Evolutionary conservation across 2,329 filamentous ascomycete species (phyloP).

Genomic region (Elsinoe ampelina): DNA sequence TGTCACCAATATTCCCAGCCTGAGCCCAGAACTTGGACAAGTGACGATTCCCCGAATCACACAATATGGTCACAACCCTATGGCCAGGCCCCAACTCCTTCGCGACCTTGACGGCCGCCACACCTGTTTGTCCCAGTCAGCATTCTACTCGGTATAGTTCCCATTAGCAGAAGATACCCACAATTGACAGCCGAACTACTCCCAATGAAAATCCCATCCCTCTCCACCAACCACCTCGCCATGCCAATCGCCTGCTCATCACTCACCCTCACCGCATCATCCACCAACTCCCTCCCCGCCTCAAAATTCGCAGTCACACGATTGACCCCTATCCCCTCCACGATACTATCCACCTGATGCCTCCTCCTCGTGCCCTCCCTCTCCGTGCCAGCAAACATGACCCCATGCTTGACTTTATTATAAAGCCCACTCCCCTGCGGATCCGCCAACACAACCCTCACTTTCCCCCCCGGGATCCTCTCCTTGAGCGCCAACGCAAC

Average conservation of each 20-base stretch:
- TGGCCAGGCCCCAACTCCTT: conserved; percentile 50
- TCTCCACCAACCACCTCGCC: conserved; percentile 94
- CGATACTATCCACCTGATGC: conserved; percentile 88
- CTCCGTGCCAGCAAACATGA: conserved; percentile 90
- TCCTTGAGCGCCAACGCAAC: conserved; percentile 78
- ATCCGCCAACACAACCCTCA: conserved; percentile 77
- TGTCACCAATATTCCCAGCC: conserved; percentile 54
- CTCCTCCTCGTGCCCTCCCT: conserved; percentile 80
- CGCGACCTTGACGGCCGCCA: conserved; percentile 63
- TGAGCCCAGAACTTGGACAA: conserved; percentile 77
- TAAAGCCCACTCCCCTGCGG: conserved; percentile 89
- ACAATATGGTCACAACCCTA: conserved; percentile 70
- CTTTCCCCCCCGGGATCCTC: conserved; percentile 42
- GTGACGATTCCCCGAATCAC: conserved; percentile 66
- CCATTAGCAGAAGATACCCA: conserved; percentile 28
- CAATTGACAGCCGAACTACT: conserved; percentile 97
- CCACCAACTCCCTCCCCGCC: conserved; percentile 71
- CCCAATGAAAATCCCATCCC: conserved; percentile 88
- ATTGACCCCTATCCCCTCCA: conserved; percentile 94
- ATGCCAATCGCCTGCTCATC: conserved; percentile 85
- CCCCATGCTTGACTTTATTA: conserved; percentile 84
- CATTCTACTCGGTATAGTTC: background rate
- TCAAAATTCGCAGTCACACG: conserved; percentile 91
- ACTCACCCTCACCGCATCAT: conserved; percentile 80
- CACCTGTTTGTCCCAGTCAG: conserved; percentile 29